Evolutionary conservation across 176 grass and related monocot genomes (phyloP).

Genomic region (Paspalum vaginatum): DNA sequence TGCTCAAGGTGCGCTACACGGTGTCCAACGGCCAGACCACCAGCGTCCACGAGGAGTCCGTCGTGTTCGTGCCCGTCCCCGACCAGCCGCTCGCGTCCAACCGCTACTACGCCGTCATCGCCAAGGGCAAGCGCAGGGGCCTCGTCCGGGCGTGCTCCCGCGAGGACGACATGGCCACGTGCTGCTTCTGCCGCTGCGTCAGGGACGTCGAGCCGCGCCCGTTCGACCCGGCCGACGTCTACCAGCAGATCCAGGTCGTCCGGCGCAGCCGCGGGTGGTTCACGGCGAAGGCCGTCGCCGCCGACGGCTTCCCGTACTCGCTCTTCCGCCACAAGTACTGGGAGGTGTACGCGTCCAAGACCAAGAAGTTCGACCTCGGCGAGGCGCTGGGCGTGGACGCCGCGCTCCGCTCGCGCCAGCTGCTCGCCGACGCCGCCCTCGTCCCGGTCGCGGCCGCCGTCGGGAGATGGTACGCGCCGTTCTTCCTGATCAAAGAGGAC

Average conservation of each 20-base stretch:
- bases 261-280: constrained; percentile 37
- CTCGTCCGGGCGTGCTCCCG: constrained; percentile 54
- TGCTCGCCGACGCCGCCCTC: background rate
- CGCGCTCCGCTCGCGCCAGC: constrained; percentile 28
- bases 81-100: constrained; percentile 56
- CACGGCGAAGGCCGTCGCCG: constrained; percentile 50
- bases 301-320: constrained; percentile 45
- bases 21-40: constrained; percentile 24
- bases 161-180: constrained; percentile 55
- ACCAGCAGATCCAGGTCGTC: constrained; percentile 70
- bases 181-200: constrained; percentile 58
- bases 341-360: constrained; percentile 42
- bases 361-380: constrained; percentile 38
- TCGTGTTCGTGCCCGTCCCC: constrained; percentile 67
- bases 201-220: constrained; percentile 46
- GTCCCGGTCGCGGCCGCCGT: background rate
- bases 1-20: constrained; percentile 49
- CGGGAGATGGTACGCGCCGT: constrained; percentile 67
- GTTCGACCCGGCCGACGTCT: constrained; percentile 59
- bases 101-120: constrained; percentile 64
- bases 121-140: constrained; percentile 44
- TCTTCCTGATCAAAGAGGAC: constrained; percentile 55
- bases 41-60: constrained; percentile 35
- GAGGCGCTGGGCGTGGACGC: constrained; percentile 45
- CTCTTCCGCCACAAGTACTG: constrained; percentile 58